Percentiles rank a stretch among this genome's conserved stretches.
Conservation (phyloP, 768 basidiomycete genomes). For the Fistulinella prunicolor region DNA sequence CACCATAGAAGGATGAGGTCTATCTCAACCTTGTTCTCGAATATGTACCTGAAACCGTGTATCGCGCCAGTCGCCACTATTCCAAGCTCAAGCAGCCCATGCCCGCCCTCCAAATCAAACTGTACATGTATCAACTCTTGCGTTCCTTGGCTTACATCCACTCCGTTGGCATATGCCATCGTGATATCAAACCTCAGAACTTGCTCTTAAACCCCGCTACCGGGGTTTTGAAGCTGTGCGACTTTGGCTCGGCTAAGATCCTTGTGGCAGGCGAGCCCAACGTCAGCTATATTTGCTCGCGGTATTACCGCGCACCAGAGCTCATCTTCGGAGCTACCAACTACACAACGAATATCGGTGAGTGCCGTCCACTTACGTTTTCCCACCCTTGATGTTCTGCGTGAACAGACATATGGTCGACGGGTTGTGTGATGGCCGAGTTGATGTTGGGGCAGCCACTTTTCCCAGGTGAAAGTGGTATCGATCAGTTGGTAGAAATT, state of each 20-base stretch:
- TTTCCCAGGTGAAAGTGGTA: conserved; percentile 98
- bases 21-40: conserved; percentile 99
- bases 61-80: conserved; percentile 97
- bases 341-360: conserved; percentile 99
- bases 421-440: conserved; percentile 99
- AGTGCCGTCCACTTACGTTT: conserved; percentile 28
- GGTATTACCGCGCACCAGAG: conserved; percentile 99
- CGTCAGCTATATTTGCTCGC: conserved; percentile 98
- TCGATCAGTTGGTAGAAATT: conserved; percentile 99
- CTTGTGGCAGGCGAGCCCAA: conserved; percentile 97
- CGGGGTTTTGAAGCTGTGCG: conserved; percentile 95
- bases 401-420: conserved; percentile 92
- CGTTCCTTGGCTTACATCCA: conserved; percentile 99
- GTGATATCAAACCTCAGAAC: conserved; percentile 99
- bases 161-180: conserved; percentile 98
- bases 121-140: conserved; percentile 99
- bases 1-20: conserved; percentile 91
- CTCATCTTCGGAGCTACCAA: conserved; percentile 99
- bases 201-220: conserved; percentile 95
- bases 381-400: conserved; percentile 7
- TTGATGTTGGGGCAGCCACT: conserved; percentile 98
- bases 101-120: conserved; percentile 99
- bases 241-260: conserved; percentile 99
- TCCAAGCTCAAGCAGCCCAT: conserved; percentile 99
- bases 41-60: conserved; percentile 99